A percentile compares a stretch with the other conserved stretches of the same genome.
Evolutionary conservation across 306 rosid genomes (phyloP).

Genomic region (Nissolia schottii): DNA sequence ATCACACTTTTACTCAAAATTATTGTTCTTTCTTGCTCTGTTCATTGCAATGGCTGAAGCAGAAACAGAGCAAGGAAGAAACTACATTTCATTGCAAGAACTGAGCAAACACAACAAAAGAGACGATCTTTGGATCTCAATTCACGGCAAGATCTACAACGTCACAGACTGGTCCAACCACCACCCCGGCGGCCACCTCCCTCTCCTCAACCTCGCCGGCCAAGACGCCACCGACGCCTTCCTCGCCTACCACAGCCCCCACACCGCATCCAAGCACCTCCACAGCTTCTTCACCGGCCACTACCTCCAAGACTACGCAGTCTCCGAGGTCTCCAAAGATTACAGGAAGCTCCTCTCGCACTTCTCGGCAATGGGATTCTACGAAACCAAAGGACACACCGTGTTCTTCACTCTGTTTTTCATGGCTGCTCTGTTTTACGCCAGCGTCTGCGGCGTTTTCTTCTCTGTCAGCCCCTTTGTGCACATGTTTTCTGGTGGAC

Average conservation of each 20-base stretch:
- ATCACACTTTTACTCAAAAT: no score
- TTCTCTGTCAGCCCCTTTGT: constrained; percentile 35
- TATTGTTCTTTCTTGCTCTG: no score
- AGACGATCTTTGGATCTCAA: constrained; percentile 56
- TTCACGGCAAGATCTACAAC: constrained; percentile 55
- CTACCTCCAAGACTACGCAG: constrained; percentile 43
- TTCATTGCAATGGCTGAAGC: background rate
- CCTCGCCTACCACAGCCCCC: constrained; percentile 54
- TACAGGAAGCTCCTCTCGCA: constrained; percentile 40
- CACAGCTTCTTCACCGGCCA: constrained; percentile 46
- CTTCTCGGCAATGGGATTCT: constrained; percentile 46
- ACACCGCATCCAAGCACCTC: constrained; percentile 46
- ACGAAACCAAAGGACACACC: constrained; percentile 52
- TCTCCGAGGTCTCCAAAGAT: constrained; percentile 56
- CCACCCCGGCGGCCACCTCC: constrained; percentile 61
- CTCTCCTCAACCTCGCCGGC: constrained; percentile 52
- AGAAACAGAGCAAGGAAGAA: background rate
- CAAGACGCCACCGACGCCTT: constrained; percentile 65
- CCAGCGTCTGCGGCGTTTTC: constrained; percentile 52
- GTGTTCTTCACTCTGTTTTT: constrained; percentile 24
- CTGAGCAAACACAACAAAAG: constrained; percentile 8
- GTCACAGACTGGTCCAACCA: constrained; percentile 43
- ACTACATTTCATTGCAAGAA: background rate
- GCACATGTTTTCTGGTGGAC: constrained; percentile 37
- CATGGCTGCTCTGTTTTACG: constrained; percentile 27